These are phyloP conservation scores for Plasmodium adleri DNA, from an alignment of 169 alveolate genomes.

Conservation along the genomic window DNA sequence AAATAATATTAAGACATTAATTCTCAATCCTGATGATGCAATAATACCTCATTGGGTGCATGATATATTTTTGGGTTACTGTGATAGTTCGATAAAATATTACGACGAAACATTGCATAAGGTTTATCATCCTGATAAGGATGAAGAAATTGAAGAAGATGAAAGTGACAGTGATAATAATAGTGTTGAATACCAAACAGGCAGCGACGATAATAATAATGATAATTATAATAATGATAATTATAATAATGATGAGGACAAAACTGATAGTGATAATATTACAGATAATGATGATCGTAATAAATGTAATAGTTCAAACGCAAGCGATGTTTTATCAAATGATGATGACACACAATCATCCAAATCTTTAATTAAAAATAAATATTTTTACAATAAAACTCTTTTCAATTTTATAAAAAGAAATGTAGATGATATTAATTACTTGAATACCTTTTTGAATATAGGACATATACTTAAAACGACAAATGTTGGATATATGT, in stretches of 20 bases:
- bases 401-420: slow-evolving; percentile 44
- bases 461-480: slow-evolving; percentile 49
- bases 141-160: not conserved
- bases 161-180: not conserved
- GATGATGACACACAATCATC: too few species aligned
- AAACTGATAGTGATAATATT: not conserved
- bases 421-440: slow-evolving; percentile 53
- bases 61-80: slow-evolving; percentile 88
- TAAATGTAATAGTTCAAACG: too few species aligned
- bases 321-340: not conserved
- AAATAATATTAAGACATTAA: slow-evolving; percentile 87
- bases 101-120: slow-evolving; percentile 63
- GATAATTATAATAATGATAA: not conserved
- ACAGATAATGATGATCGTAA: too few species aligned
- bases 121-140: slow-evolving; percentile 1
- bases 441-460: slow-evolving; percentile 63
- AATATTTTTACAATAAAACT: slow-evolving; percentile 7
- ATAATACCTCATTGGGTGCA: slow-evolving; percentile 87
- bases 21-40: slow-evolving; percentile 85
- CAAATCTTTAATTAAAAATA: slow-evolving; percentile 3
- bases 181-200: slow-evolving; percentile 4
- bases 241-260: not conserved
- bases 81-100: slow-evolving; percentile 82
- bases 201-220: not conserved
- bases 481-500: slow-evolving; percentile 64